Evolutionary conservation across 768 basidiomycete species (phyloP).

Genomic region (Pulveroboletus frians): DNA sequence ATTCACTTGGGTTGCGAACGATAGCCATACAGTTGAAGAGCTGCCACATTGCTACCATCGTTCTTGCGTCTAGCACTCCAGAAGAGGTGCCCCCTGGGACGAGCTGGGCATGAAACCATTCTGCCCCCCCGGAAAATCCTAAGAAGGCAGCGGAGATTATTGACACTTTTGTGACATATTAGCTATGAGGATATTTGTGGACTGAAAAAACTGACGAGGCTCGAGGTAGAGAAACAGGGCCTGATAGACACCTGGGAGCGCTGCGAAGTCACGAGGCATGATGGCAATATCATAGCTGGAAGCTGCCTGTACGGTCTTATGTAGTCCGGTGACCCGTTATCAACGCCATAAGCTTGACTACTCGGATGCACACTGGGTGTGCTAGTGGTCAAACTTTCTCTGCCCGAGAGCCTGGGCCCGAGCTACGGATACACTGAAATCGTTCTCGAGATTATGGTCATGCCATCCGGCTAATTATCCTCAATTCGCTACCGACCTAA

Average conservation of each 20-base stretch:
- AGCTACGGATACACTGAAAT: neutral
- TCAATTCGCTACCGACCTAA: neutral
- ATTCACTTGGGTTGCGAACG: neutral
- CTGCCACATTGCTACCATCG: constrained; percentile 62
- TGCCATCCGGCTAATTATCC: constrained; percentile 54
- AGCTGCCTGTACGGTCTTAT: no score
- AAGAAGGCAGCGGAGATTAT: constrained; percentile 47
- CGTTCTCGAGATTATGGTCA: constrained; percentile 29
- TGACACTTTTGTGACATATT: constrained; percentile 34
- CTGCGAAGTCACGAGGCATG: constrained; percentile 40
- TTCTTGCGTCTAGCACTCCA: constrained; percentile 40
- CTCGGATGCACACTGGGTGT: no score
- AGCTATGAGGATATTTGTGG: constrained; percentile 11
- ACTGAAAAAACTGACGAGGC: constrained; percentile 41
- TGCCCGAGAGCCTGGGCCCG: neutral
- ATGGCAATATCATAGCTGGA: neutral
- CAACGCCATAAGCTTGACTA: no score
- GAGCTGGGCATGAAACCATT: constrained; percentile 64
- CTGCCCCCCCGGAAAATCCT: constrained; percentile 53
- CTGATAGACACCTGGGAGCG: constrained; percentile 59
- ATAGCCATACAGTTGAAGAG: constrained; percentile 53
- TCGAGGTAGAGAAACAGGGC: constrained; percentile 61
- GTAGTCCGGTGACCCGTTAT: no score
- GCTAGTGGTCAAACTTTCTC: neutral
- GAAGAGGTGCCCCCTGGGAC: constrained; percentile 40